Evolutionary conservation across 2,329 filamentous ascomycete genomes (phyloP).

Genomic region (Hymenotorrendiella dingleyae): DNA sequence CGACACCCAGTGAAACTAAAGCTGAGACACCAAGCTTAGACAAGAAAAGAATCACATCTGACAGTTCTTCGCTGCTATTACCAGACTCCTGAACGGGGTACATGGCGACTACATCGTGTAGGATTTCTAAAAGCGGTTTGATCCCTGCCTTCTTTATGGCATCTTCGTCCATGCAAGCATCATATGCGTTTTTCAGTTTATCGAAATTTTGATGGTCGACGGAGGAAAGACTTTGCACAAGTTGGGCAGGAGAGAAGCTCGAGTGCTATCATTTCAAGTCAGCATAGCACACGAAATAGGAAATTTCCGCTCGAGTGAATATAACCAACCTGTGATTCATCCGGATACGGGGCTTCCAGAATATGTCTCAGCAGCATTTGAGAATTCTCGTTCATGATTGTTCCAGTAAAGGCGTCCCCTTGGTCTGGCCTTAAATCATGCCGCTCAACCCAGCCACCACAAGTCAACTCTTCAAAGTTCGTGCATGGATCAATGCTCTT

Average conservation of each 20-base stretch:
- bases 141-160: slow-evolving; percentile 49
- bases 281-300: not conserved
- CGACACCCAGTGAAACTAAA: slow-evolving; percentile 25
- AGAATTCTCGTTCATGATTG: slow-evolving; percentile 55
- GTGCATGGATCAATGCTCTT: slow-evolving; percentile 59
- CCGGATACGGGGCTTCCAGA: slow-evolving; percentile 51
- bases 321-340: slow-evolving; percentile 31
- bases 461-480: slow-evolving; percentile 63
- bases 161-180: slow-evolving; percentile 59
- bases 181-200: slow-evolving; percentile 58
- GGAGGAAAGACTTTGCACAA: slow-evolving; percentile 33
- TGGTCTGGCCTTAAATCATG: slow-evolving; percentile 63
- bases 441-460: slow-evolving; percentile 58
- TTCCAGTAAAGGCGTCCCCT: slow-evolving; percentile 52
- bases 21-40: slow-evolving; percentile 39
- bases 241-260: slow-evolving; percentile 40
- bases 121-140: slow-evolving; percentile 48
- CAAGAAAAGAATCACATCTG: slow-evolving; percentile 43
- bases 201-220: slow-evolving; percentile 58
- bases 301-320: no score
- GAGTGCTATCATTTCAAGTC: slow-evolving; percentile 37
- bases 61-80: slow-evolving; percentile 24
- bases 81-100: slow-evolving; percentile 31
- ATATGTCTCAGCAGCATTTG: slow-evolving; percentile 56
- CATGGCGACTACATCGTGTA: slow-evolving; percentile 44